These are phyloP conservation scores for Phytophthora pini DNA, from an alignment of 352 stramenopile genomes.

Conservation along the genomic window DNA sequence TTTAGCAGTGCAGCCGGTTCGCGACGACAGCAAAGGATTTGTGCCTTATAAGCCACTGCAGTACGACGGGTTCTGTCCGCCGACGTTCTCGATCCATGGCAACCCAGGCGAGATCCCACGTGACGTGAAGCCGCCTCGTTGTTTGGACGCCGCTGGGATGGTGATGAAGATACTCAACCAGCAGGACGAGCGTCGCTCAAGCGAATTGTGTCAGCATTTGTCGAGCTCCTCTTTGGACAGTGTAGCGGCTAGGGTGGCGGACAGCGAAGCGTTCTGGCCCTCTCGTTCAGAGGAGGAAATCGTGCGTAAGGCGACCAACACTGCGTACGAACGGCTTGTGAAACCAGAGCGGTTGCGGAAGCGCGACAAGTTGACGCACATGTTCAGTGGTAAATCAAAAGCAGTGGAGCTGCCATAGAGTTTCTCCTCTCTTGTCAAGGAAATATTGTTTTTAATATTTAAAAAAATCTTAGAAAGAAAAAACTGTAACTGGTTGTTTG, in stretches of 20 bases:
- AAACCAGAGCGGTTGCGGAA: conserved; percentile 2
- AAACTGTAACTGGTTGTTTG: too few relatives aligned
- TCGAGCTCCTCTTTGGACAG: conserved; percentile 9
- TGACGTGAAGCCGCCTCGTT: conserved; percentile 8
- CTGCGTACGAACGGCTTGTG: conserved; percentile 35
- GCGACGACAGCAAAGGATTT: conserved; percentile 31
- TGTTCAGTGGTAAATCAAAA: too few relatives aligned
- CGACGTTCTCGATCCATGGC: conserved; percentile 30
- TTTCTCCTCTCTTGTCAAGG: too few relatives aligned
- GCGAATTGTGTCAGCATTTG: neutral
- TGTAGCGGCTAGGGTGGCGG: too few relatives aligned
- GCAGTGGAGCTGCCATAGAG: too few relatives aligned
- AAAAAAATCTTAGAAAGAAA: too few relatives aligned
- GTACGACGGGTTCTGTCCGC: conserved; percentile 26
- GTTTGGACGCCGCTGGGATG: conserved; percentile 2
- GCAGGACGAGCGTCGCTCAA: too few relatives aligned
- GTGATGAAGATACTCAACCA: neutral
- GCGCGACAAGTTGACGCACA: too few relatives aligned
- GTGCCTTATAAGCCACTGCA: conserved; percentile 38
- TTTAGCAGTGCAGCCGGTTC: conserved; percentile 22
- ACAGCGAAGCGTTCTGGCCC: conserved; percentile 25
- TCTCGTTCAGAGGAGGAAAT: conserved; percentile 30
- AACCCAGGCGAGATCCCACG: neutral
- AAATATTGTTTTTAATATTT: too few relatives aligned
- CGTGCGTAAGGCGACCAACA: conserved; percentile 22